Evolutionary conservation across 176 grass and related monocot species (phyloP).

Genomic region (Zea luxurians): DNA sequence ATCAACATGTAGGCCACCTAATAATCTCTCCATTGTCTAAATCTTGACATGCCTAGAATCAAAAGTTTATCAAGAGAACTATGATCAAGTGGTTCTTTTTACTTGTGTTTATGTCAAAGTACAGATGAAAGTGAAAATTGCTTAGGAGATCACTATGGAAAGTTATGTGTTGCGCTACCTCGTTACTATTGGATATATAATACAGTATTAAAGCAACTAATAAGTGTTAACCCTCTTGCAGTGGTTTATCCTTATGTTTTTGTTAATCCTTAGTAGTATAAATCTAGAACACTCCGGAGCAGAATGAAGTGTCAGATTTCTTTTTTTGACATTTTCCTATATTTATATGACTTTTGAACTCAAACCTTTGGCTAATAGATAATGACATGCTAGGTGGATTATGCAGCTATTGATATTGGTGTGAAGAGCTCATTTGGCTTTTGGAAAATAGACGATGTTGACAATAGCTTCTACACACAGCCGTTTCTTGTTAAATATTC

Average conservation of each 20-base stretch:
- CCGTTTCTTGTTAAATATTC: conserved; percentile 80
- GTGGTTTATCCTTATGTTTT: neutral
- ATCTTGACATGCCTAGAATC: no score
- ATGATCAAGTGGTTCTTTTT: no score
- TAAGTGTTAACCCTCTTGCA: neutral
- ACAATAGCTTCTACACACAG: conserved; percentile 89
- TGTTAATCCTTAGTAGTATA: neutral
- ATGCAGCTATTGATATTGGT: conserved; percentile 75
- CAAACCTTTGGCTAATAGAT: conserved; percentile 64
- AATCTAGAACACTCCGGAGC: neutral
- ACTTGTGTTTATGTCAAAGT: no score
- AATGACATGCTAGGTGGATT: conserved; percentile 88
- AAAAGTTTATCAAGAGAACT: no score
- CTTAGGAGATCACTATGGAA: no score
- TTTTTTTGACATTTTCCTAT: neutral
- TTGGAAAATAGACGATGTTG: conserved; percentile 85
- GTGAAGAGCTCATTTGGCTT: conserved; percentile 59
- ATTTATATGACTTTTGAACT: conserved; percentile 24
- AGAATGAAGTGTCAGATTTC: neutral
- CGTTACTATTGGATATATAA: neutral
- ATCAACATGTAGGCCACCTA: no score
- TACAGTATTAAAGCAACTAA: neutral
- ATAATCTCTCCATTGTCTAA: no score
- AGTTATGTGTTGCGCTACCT: neutral
- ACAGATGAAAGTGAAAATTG: no score